These are phyloP conservation scores for Saccharomycopsis sp. DNA, from an alignment of 805 yeast species.

Conservation along the genomic window DNA sequence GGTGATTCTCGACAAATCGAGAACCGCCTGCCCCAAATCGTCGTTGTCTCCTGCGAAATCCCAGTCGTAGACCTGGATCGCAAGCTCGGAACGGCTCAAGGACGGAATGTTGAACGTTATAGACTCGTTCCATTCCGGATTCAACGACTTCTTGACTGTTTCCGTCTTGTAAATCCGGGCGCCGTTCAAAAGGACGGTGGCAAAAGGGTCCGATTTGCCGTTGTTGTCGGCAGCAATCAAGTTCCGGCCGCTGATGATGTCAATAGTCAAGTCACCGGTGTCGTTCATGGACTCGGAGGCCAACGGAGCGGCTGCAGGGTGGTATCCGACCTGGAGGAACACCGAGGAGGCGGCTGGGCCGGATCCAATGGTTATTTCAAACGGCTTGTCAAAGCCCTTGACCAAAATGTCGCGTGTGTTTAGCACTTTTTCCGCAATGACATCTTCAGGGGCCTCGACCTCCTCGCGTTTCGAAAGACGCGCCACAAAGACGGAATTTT, in stretches of 20 bases:
- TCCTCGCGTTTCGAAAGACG: conserved; percentile 49
- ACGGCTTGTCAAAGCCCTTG: conserved; percentile 41
- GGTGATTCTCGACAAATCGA: conserved; percentile 46
- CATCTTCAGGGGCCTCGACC: conserved; percentile 40
- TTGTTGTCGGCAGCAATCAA: conserved; percentile 82
- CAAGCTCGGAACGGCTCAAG: conserved; percentile 45
- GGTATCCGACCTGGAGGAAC: conserved; percentile 47
- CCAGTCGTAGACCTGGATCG: conserved; percentile 61
- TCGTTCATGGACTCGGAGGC: conserved; percentile 58
- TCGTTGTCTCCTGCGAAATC: conserved; percentile 69
- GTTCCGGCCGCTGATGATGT: conserved; percentile 54
- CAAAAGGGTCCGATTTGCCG: conserved; percentile 92
- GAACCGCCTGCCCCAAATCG: conserved; percentile 42
- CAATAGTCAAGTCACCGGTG: conserved; percentile 56
- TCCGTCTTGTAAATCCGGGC: conserved; percentile 49
- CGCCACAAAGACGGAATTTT: conserved; percentile 49
- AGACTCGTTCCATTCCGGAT: conserved; percentile 73
- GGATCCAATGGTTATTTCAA: conserved; percentile 37
- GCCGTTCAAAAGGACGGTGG: conserved; percentile 60
- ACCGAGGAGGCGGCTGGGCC: conserved; percentile 31
- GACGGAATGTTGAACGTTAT: conserved; percentile 56
- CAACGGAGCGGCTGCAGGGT: conserved; percentile 52
- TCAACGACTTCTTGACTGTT: conserved; percentile 55
- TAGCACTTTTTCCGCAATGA: conserved; percentile 44
- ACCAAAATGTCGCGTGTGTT: conserved; percentile 49